Conservation (phyloP, 108 stramenopile species). For the Nitzschia sp. region DNA sequence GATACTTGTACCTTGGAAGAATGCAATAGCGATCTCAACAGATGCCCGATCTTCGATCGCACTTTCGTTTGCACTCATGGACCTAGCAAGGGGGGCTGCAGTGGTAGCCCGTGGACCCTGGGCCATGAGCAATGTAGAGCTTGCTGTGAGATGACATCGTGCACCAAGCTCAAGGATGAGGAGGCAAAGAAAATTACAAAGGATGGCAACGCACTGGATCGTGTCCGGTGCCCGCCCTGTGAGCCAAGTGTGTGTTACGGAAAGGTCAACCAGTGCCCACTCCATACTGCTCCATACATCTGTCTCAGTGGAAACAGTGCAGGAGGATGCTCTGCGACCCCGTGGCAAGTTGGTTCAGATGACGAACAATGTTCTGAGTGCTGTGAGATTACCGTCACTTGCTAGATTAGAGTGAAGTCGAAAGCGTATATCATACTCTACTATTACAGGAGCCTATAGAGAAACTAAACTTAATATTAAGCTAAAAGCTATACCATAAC, state of each 20-base stretch:
- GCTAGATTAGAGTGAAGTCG: too few species aligned
- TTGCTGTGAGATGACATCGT: conserved; percentile 62
- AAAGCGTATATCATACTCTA: too few species aligned
- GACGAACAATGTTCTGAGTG: conserved; percentile 29
- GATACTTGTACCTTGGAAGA: conserved; percentile 52
- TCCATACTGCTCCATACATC: conserved; percentile 55
- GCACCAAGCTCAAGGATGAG: conserved; percentile 22
- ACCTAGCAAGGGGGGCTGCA: conserved; percentile 58
- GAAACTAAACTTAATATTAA: too few species aligned
- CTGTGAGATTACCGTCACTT: conserved; percentile 33
- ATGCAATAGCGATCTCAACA: conserved; percentile 61
- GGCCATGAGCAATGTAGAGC: conserved; percentile 37
- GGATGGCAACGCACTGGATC: conserved; percentile 19
- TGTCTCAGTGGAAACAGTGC: conserved; percentile 46
- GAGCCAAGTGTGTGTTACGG: conserved; percentile 36
- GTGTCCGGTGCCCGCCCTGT: conserved; percentile 45
- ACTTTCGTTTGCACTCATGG: conserved; percentile 72
- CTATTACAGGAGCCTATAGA: too few species aligned
- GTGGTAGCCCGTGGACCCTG: conserved; percentile 44
- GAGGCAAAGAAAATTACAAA: conserved; percentile 23
- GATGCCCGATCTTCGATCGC: conserved; percentile 49
- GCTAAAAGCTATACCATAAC: conserved; percentile 17
- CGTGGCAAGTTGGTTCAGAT: conserved; percentile 39
- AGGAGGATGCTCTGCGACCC: conserved; percentile 64
- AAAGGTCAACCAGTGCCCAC: conserved; percentile 44